Percentiles rank a stretch among this genome's conserved stretches.
Conservation (phyloP, 352 stramenopile species). For the Pythium pyrilobum region DNA sequence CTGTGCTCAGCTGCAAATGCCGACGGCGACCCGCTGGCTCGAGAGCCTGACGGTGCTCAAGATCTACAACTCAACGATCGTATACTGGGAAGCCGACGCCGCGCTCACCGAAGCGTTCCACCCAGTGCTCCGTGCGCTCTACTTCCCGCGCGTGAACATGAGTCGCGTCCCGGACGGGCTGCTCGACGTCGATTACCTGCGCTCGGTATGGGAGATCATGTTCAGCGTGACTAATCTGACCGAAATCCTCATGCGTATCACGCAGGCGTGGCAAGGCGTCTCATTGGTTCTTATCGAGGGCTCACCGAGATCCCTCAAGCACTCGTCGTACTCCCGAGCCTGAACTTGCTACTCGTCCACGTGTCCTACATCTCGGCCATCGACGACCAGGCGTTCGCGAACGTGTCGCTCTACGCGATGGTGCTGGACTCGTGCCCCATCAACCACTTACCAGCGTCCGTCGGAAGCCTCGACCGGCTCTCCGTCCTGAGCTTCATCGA, state of each 20-base stretch:
- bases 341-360: no score
- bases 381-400: no score
- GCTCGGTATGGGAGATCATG: neutral
- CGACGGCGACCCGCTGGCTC: neutral
- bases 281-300: neutral
- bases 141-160: neutral
- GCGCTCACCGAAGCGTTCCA: neutral
- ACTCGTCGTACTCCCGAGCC: no score
- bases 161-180: neutral
- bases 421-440: neutral
- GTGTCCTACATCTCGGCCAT: no score
- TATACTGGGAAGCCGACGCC: neutral
- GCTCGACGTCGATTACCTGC: neutral
- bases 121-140: neutral
- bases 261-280: neutral
- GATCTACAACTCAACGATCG: constrained; percentile 1
- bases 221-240: constrained; percentile 1
- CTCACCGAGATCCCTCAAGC: neutral
- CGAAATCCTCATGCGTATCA: neutral
- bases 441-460: neutral
- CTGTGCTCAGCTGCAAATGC: no score
- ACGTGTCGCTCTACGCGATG: neutral
- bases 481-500: neutral
- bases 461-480: neutral
- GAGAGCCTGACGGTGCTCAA: neutral